Evolutionary conservation across 2,329 filamentous ascomycete genomes (phyloP).

Genomic region (Ophiognomonia clavigignenti-juglandacearum): DNA sequence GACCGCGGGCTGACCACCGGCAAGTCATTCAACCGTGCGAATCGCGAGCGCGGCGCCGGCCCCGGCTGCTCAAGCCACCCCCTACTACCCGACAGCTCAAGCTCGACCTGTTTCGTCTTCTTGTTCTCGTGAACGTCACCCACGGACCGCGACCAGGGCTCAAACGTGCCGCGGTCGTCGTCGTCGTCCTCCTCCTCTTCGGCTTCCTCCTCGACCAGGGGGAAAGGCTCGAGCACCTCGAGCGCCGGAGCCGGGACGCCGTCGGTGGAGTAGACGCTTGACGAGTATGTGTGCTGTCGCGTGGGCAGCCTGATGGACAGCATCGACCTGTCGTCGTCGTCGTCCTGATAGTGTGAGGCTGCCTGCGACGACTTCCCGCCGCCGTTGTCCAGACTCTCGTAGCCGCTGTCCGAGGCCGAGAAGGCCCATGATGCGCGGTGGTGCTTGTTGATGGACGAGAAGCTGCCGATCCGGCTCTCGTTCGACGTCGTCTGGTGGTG

Average conservation of each 20-base stretch:
- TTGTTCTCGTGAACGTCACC: too few relatives aligned
- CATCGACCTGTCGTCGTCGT: not conserved
- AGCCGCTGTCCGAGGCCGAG: slow-evolving; percentile 12
- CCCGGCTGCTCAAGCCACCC: too few relatives aligned
- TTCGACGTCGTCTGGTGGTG: not conserved
- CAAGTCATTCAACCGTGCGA: slow-evolving; percentile 10
- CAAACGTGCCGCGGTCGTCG: too few relatives aligned
- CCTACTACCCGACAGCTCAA: too few relatives aligned
- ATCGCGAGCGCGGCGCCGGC: slow-evolving; percentile 10
- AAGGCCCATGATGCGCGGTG: slow-evolving; percentile 8
- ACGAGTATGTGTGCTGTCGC: slow-evolving; percentile 2
- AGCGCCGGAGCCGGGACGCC: not conserved
- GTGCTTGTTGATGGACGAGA: not conserved
- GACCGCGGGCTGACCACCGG: slow-evolving; percentile 3
- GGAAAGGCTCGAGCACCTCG: not conserved
- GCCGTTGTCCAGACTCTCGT: slow-evolving; percentile 1
- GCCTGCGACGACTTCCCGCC: not conserved
- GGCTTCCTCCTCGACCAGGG: not conserved
- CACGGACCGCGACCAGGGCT: too few relatives aligned
- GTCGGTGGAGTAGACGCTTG: slow-evolving; percentile 5
- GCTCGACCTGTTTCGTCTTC: too few relatives aligned
- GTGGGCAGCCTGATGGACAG: not conserved
- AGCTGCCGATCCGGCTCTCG: not conserved
- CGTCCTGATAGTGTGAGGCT: too few relatives aligned
- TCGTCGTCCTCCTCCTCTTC: not conserved